Evolutionary conservation across 2,329 filamentous ascomycete genomes (phyloP).

Genomic region (Fusarium falciforme): DNA sequence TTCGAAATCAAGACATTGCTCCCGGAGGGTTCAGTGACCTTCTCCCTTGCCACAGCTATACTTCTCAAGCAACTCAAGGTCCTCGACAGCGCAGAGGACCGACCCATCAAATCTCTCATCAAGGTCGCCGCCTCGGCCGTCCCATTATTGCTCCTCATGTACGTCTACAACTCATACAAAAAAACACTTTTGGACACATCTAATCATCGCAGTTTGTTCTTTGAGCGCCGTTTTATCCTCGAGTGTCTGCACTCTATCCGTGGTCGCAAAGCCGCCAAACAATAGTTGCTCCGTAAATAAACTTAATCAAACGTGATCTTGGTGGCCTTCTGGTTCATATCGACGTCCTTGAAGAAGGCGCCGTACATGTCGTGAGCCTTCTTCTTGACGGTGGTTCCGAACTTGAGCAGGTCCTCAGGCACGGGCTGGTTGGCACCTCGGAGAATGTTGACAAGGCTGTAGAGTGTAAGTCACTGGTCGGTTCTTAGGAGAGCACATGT

Average conservation of each 20-base stretch:
- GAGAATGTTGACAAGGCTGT: slow-evolving; percentile 90
- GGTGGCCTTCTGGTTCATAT: slow-evolving; percentile 83
- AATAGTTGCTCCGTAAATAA: slow-evolving; percentile 35
- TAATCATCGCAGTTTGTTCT: slow-evolving; percentile 59
- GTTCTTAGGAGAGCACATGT: neutral
- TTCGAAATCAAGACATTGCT: slow-evolving; percentile 45
- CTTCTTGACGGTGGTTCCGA: slow-evolving; percentile 98
- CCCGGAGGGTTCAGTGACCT: slow-evolving; percentile 42
- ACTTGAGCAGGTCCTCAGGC: slow-evolving; percentile 91
- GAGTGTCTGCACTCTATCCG: slow-evolving; percentile 61
- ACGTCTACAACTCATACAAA: slow-evolving; percentile 54
- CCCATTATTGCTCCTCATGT: slow-evolving; percentile 69
- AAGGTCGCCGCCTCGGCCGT: slow-evolving; percentile 62
- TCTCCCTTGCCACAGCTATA: slow-evolving; percentile 44
- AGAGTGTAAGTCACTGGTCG: slow-evolving; percentile 26
- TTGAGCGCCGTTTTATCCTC: slow-evolving; percentile 66
- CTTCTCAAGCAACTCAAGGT: slow-evolving; percentile 44
- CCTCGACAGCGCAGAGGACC: slow-evolving; percentile 35
- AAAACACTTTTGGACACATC: slow-evolving; percentile 28
- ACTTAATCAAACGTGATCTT: slow-evolving; percentile 88
- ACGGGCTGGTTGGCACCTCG: slow-evolving; percentile 93
- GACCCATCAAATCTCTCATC: slow-evolving; percentile 52
- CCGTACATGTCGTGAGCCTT: slow-evolving; percentile 97
- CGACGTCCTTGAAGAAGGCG: slow-evolving; percentile 92
- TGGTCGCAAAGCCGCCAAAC: slow-evolving; percentile 46